A percentile compares a stretch with the other conserved stretches of the same genome.
Evolutionary conservation across 2,329 filamentous ascomycete species (phyloP).

Genomic region (Orbilia ellipsospora): DNA sequence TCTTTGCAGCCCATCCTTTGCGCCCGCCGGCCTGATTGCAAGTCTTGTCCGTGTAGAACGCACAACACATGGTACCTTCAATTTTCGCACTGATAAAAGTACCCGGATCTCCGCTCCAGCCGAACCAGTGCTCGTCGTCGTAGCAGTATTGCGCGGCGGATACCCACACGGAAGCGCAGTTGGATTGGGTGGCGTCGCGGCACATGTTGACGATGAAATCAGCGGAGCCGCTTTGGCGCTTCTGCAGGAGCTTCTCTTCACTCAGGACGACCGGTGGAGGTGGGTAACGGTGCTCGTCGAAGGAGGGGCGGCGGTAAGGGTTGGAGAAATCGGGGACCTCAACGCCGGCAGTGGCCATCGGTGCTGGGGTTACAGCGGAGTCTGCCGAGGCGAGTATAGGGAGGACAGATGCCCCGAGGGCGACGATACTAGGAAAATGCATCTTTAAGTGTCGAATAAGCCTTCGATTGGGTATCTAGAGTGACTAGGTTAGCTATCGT

Average conservation of each 20-base stretch:
- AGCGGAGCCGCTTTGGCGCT: slow-evolving; percentile 41
- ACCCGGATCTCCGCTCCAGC: slow-evolving; percentile 49
- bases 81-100: slow-evolving; percentile 53
- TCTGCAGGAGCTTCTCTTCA: slow-evolving; percentile 37
- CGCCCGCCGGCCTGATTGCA: slow-evolving; percentile 49
- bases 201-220: slow-evolving; percentile 54
- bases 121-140: slow-evolving; percentile 53
- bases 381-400: slow-evolving; percentile 30
- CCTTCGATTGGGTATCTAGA: neutral
- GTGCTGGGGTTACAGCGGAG: slow-evolving; percentile 7
- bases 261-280: slow-evolving; percentile 24
- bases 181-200: slow-evolving; percentile 35
- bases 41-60: slow-evolving; percentile 44
- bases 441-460: slow-evolving; percentile 20
- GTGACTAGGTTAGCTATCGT: neutral
- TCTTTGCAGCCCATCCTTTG: slow-evolving; percentile 44
- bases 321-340: slow-evolving; percentile 49
- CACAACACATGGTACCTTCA: slow-evolving; percentile 49
- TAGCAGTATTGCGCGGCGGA: slow-evolving; percentile 51
- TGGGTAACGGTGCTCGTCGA: slow-evolving; percentile 50
- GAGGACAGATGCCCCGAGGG: slow-evolving; percentile 31
- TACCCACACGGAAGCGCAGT: slow-evolving; percentile 43
- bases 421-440: slow-evolving; percentile 31
- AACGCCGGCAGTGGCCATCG: slow-evolving; percentile 28
- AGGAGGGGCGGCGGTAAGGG: slow-evolving; percentile 46